Evolutionary conservation across 2,329 filamentous ascomycete species (phyloP), one percentile per base, ranked within the genome.

Genomic region (Podosphaera leucotricha): DNA sequence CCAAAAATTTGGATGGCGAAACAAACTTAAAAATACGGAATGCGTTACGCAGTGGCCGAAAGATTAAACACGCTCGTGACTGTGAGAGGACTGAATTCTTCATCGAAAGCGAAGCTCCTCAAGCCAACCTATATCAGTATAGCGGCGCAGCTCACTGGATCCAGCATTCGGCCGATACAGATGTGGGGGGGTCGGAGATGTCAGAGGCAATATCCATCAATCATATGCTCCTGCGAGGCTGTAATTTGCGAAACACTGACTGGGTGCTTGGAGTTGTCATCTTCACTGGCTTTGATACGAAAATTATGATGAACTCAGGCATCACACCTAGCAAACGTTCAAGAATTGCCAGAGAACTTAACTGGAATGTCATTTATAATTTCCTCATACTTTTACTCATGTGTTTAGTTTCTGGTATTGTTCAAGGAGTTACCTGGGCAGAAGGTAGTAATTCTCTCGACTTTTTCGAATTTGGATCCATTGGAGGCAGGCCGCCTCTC

Each of bases 241-340:
- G 85, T 62, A 92, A 85, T 53, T 63, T 98, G 41, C 76, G 86
- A 51, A 98, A 95, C 60, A 98, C 90, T 0, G 86, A 95, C 57
- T 98, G 90, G 90, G 71, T 85, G 44, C 70, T 98, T 5, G 90
- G 86, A 44, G 72, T 98, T 2, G 87, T 95, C 42, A 67, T 92
- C 16, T 98, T 92, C 62, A 95, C 90, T 13, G 90, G 90, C 28
- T 77, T 86, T 56, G 87, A 98, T 59, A 93, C 87, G 28, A 98
- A 95, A 64, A 95, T 94, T 59, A 98, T 98, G 90, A 80, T 94
- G 65, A 98, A 98, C 59, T 82, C 90, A 22, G 90, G 90, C 47
- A 79, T 87, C 49, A 98, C 90, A 1, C 90, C 92, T 11, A 92
- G 76, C 59, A 98, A 98, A 66, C 80, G 87, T 49, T 75, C 90